Base-by-base conservation (phyloP, 345 rosid species). In the Acer saccharum region DNA sequence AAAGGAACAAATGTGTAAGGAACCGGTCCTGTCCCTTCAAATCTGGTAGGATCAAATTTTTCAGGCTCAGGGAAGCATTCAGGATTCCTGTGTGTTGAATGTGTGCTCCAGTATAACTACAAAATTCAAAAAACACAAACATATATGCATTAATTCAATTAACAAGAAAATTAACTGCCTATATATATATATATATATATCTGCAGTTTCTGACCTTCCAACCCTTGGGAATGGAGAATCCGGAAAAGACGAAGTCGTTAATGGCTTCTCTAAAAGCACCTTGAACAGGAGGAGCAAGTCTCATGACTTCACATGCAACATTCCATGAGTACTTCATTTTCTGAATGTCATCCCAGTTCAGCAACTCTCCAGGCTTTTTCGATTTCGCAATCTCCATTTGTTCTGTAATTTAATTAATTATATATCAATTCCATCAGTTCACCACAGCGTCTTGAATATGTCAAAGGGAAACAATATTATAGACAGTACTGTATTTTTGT, bases 281-380 rank as follows among this genome's bases (percentile, higher is more conserved):
- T 8, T 79, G 82, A 52, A 79, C 71, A 0, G 78, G 82, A 6
- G 78, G 82, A 48, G 82, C 74, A 16, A 79, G 78, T 29, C 82
- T 75, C 75, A 79, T 32, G 16, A 69, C 82, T 69, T 79, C 82
- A 68, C 82, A 68, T 6, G 82, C 82, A 14, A 79, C 82, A 7
- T 74, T 79, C 82, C 82, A 79, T 20, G 82, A 74, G 61, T 79
- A 79, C 27, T 20, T 79, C 82, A 79, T 79, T 71, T 73, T 74
- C 60, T 68, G 78, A 58, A 79, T 32, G 64, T 79, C 82, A 2
- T 79, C 82, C 82, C 82, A 74, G 12, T 61, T 68, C 57, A 79
- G 39, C 55, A 68, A 29, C 69, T 79, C 77, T 10, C 78, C 82
- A 0, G 74, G 63, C 23, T 13, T 54, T 32, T 79, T 79, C 25